Conservation (phyloP, 2,329 filamentous ascomycete genomes). For the Lachnellula arida region DNA sequence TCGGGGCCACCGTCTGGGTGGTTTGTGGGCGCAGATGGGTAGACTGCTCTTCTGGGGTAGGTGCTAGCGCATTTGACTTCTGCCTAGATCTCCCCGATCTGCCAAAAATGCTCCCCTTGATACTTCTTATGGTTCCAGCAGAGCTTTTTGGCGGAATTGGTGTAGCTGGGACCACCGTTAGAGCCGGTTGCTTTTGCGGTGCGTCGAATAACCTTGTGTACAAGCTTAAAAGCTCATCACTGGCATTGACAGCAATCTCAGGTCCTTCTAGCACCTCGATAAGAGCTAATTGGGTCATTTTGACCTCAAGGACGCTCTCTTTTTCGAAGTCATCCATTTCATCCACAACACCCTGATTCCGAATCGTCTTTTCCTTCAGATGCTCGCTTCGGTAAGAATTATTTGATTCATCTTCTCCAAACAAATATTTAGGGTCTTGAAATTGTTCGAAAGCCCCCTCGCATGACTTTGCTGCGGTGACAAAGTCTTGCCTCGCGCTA, state of each 20-base stretch:
- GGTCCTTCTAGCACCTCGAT: constrained; percentile 80
- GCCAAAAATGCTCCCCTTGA: constrained; percentile 76
- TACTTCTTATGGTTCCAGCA: constrained; percentile 63
- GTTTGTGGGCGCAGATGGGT: constrained; percentile 31
- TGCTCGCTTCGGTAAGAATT: constrained; percentile 59
- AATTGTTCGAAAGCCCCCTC: constrained; percentile 92
- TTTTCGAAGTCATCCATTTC: constrained; percentile 82
- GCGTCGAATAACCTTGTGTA: constrained; percentile 78
- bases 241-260: constrained; percentile 80
- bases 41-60: constrained; percentile 30
- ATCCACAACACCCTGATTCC: constrained; percentile 56
- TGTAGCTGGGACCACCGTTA: constrained; percentile 31
- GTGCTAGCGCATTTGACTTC: constrained; percentile 38
- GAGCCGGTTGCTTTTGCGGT: constrained; percentile 36
- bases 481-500: constrained; percentile 80
- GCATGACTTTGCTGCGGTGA: constrained; percentile 74
- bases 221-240: constrained; percentile 75
- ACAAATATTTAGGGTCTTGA: constrained; percentile 63
- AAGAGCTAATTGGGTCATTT: constrained; percentile 88
- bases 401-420: constrained; percentile 53
- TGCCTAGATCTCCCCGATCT: constrained; percentile 41
- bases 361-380: constrained; percentile 45
- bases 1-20: constrained; percentile 44
- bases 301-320: constrained; percentile 83
- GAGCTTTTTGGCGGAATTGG: constrained; percentile 60